Base-by-base conservation (phyloP, 2,329 filamentous ascomycete genomes). In the Colletotrichum chlorophyti region DNA sequence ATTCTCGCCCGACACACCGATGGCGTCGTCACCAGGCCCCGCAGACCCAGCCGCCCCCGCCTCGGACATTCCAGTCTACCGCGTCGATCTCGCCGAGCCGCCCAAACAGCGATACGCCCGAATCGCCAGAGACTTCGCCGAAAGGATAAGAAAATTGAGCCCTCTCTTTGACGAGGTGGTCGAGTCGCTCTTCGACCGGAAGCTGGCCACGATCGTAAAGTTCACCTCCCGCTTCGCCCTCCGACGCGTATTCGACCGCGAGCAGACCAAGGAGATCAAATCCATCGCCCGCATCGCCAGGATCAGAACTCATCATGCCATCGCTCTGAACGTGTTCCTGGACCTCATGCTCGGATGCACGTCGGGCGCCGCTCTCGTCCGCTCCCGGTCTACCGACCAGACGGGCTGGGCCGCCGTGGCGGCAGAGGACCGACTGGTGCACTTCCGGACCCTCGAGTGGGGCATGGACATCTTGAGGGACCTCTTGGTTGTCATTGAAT, bases 281-380 rank as follows among this genome's bases (percentile, higher is more conserved):
- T 84, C 84, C 0, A 85, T 88, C 29, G 75, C 76, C 32, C 66
- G 72, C 23, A 72, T 70, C 3, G 79, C 77, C 2, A 80, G 78
- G 0, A 74, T 88, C 5, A 74, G 80, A 3, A 71, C 87, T 63
- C 84, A 84, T 64, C 70, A 87, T 1, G 71, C 88, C 1, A 76
- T 88, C 6, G 78, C 79, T 3, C 76, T 86, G 57, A 88, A 88
- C 65, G 80, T 83, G 3, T 71, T 87, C 3, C 74, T 88, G 1
- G 86, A 89, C 67, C 71, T 81, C 6, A 74, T 88, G 45, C 82
- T 88, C 76, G 85, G 84, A 2, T 88, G 86, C 67, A 87, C 84
- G 0, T 85, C 83, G 60, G 83, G 83, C 9, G 35, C 45, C 5
- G 38, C 24, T 2, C 29, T 55, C 27, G 49, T 48, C 40, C 23